Conservation (phyloP, 805 yeast species). For the Metschnikowia corniflorae region DNA sequence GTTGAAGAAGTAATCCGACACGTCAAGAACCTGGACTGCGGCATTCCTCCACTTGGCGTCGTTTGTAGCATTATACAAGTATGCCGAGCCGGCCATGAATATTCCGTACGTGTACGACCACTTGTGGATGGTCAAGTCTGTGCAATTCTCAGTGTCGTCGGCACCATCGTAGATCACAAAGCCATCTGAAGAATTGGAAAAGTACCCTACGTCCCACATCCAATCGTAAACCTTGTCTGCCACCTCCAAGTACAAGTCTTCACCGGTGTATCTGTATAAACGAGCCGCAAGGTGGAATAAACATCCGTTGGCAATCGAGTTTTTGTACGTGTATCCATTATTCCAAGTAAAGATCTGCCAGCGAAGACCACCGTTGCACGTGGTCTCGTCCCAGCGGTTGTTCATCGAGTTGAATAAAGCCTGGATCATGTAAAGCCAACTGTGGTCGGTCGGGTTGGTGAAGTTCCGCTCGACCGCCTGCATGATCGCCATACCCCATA, state of each 20-base stretch:
- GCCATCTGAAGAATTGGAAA: conserved; percentile 17
- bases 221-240: conserved; percentile 44
- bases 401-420: conserved; percentile 45
- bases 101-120: conserved; percentile 76
- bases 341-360: conserved; percentile 51
- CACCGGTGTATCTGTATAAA: conserved; percentile 40
- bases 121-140: conserved; percentile 44
- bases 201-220: conserved; percentile 34
- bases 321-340: conserved; percentile 44
- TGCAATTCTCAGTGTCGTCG: conserved; percentile 39
- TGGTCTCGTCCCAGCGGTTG: conserved; percentile 39
- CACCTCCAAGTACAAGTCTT: conserved; percentile 38
- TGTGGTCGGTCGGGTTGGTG: conserved; percentile 28
- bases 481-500: conserved; percentile 48
- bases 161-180: conserved; percentile 51
- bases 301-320: conserved; percentile 44
- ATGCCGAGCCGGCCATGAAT: conserved; percentile 65
- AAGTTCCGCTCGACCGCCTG: conserved; percentile 45
- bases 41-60: conserved; percentile 42
- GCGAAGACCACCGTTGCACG: conserved; percentile 43
- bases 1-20: conserved; percentile 37
- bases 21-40: conserved; percentile 33
- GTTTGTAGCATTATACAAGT: conserved; percentile 59
- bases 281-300: conserved; percentile 44
- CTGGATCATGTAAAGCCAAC: conserved; percentile 41